Percentiles rank a stretch among this genome's conserved stretches.
Conservation (phyloP, 352 stramenopile species). For the Globisporangium irregulare region DNA sequence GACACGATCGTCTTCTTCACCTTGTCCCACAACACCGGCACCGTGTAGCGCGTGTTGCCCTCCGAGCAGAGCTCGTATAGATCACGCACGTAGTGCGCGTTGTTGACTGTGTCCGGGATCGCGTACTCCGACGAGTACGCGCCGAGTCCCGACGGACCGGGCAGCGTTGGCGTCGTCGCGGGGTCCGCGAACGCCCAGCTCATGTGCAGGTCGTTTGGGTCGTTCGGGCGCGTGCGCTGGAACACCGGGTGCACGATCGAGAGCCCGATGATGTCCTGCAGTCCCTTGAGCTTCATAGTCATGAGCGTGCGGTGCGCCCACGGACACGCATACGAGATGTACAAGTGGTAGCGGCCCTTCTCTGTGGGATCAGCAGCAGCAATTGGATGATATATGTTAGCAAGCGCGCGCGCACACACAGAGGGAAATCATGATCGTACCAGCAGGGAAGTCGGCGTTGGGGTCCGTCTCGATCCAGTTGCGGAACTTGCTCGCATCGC, state of each 20-base stretch:
- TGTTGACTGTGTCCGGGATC: constrained; percentile 66
- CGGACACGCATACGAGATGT: constrained; percentile 95
- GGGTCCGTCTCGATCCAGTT: constrained; percentile 67
- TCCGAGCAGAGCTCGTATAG: constrained; percentile 80
- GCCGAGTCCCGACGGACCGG: constrained; percentile 58
- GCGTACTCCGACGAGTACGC: constrained; percentile 68
- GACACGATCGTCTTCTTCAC: constrained; percentile 90
- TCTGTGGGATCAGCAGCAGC: constrained; percentile 17
- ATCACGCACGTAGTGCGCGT: constrained; percentile 60
- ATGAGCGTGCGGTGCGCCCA: constrained; percentile 81
- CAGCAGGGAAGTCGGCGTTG: constrained; percentile 63
- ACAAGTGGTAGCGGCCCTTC: constrained; percentile 90
- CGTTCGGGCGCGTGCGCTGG: constrained; percentile 68
- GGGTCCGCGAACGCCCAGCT: constrained; percentile 83
- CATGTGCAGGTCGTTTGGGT: constrained; percentile 69
- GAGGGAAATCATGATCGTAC: neutral
- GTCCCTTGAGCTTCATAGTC: constrained; percentile 91
- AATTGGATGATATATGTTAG: neutral
- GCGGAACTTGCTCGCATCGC: constrained; percentile 73
- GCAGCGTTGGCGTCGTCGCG: constrained; percentile 50
- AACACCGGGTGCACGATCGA: constrained; percentile 90
- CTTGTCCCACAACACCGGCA: constrained; percentile 92
- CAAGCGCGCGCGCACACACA: neutral
- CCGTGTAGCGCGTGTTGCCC: constrained; percentile 82
- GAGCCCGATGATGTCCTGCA: constrained; percentile 93